Percentiles rank a stretch among this genome's conserved stretches.
Conservation (phyloP, 345 rosid species). For the Triadica sebifera region DNA sequence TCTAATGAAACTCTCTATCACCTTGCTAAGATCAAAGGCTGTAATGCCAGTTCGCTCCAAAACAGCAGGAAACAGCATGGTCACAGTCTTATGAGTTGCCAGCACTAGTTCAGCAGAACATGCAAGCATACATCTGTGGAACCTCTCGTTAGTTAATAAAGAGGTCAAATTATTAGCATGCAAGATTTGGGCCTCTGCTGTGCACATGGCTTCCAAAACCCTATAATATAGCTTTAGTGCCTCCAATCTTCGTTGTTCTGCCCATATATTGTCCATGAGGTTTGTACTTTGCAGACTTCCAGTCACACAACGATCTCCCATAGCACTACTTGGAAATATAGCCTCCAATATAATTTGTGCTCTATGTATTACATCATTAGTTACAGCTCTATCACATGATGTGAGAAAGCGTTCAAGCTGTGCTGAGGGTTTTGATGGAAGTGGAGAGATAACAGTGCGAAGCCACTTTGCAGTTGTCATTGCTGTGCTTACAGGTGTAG, state of each 20-base stretch:
- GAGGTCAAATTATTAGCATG: slow-evolving; percentile 83
- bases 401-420: slow-evolving; percentile 66
- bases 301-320: slow-evolving; percentile 58
- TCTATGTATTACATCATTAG: slow-evolving; percentile 68
- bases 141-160: slow-evolving; percentile 84
- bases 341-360: slow-evolving; percentile 89
- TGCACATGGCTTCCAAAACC: slow-evolving; percentile 95
- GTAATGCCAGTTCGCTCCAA: slow-evolving; percentile 95
- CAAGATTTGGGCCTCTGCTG: slow-evolving; percentile 79
- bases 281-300: slow-evolving; percentile 68
- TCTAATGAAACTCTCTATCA: slow-evolving; percentile 93
- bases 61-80: slow-evolving; percentile 96
- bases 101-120: slow-evolving; percentile 95
- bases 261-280: slow-evolving; percentile 94
- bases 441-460: slow-evolving; percentile 72
- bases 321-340: slow-evolving; percentile 74
- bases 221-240: slow-evolving; percentile 84
- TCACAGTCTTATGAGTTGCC: slow-evolving; percentile 89
- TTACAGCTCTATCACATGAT: slow-evolving; percentile 82
- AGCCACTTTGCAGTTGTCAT: slow-evolving; percentile 99
- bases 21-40: slow-evolving; percentile 98
- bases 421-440: slow-evolving; percentile 69
- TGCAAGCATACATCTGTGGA: slow-evolving; percentile 94
- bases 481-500: slow-evolving; percentile 90
- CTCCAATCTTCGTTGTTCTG: slow-evolving; percentile 84